These are phyloP conservation scores for Straminergon stramineum DNA, from an alignment of 225 moss, liverwort and hornwort genomes.

Conservation along the genomic window DNA sequence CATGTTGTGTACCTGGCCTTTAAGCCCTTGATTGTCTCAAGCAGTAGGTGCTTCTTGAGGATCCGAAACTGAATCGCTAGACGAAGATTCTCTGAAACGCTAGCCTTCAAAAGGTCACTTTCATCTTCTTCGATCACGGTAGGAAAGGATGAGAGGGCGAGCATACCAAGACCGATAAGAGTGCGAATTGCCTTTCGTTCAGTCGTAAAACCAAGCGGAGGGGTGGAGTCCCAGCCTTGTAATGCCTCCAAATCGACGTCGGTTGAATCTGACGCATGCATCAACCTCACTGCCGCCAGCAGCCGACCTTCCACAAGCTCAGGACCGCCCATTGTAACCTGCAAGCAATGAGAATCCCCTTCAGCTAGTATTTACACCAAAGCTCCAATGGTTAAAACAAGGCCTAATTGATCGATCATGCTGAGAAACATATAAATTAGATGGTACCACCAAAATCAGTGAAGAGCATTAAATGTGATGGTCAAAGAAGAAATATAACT, in stretches of 20 bases:
- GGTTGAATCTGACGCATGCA: slow-evolving; percentile 26
- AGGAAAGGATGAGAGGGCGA: slow-evolving; percentile 47
- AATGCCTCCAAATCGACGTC: slow-evolving; percentile 28
- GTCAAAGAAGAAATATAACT: not conserved
- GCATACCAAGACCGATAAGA: slow-evolving; percentile 36
- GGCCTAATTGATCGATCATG: not conserved
- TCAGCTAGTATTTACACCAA: not conserved
- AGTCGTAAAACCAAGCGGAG: slow-evolving; percentile 27
- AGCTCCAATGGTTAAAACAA: not conserved
- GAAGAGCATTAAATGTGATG: not conserved
- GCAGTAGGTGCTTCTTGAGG: slow-evolving; percentile 40
- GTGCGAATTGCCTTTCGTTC: slow-evolving; percentile 49
- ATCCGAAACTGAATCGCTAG: slow-evolving; percentile 43
- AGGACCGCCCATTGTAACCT: slow-evolving; percentile 49
- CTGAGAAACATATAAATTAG: no score
- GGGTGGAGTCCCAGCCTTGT: slow-evolving; percentile 30
- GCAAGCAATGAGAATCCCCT: not conserved
- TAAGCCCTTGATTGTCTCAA: slow-evolving; percentile 27
- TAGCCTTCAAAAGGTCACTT: slow-evolving; percentile 14
- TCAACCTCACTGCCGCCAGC: slow-evolving; percentile 51
- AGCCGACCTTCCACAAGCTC: slow-evolving; percentile 58
- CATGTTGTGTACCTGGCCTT: not conserved
- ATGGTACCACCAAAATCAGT: not conserved
- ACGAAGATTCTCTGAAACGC: slow-evolving; percentile 20
- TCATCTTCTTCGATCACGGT: slow-evolving; percentile 38